These are phyloP conservation scores for Kockiozyma suomiensis DNA, from an alignment of 805 yeast species.

Conservation along the genomic window DNA sequence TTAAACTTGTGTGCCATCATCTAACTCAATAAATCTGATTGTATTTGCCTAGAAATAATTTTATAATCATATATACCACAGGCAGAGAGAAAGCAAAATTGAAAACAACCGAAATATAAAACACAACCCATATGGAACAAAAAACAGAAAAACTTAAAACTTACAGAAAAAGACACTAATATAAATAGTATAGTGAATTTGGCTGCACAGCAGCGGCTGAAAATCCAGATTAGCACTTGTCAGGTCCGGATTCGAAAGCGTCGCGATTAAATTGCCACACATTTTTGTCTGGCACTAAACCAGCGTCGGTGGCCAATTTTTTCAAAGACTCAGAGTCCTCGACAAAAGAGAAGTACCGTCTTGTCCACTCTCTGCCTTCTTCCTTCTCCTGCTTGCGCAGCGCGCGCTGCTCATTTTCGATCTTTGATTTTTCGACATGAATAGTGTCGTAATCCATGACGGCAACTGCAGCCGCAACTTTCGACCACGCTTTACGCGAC, in stretches of 20 bases:
- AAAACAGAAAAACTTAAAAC: not conserved
- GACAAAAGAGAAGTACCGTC: slow-evolving; percentile 73
- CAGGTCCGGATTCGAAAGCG: slow-evolving; percentile 35
- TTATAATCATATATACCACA: no score
- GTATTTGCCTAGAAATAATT: not conserved
- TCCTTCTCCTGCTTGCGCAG: slow-evolving; percentile 72
- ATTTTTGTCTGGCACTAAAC: slow-evolving; percentile 26
- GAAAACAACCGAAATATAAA: not conserved
- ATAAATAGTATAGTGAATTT: no score
- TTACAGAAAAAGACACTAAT: no score
- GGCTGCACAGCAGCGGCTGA: no score
- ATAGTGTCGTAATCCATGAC: slow-evolving; percentile 75
- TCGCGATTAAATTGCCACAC: slow-evolving; percentile 40
- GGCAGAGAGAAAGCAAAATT: not conserved
- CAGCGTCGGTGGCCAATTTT: slow-evolving; percentile 27
- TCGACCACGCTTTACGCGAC: slow-evolving; percentile 84
- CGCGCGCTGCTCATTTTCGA: slow-evolving; percentile 86
- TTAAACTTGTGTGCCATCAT: no score
- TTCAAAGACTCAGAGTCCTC: slow-evolving; percentile 24
- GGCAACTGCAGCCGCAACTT: slow-evolving; percentile 85
- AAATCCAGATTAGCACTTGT: slow-evolving; percentile 29
- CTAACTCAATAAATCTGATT: not conserved
- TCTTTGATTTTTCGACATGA: slow-evolving; percentile 68
- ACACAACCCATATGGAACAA: slow-evolving; percentile 4
- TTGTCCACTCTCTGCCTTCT: slow-evolving; percentile 67